These are phyloP conservation scores for Avena eriantha DNA, from an alignment of 176 grass and related monocot genomes.

Conservation along the genomic window DNA sequence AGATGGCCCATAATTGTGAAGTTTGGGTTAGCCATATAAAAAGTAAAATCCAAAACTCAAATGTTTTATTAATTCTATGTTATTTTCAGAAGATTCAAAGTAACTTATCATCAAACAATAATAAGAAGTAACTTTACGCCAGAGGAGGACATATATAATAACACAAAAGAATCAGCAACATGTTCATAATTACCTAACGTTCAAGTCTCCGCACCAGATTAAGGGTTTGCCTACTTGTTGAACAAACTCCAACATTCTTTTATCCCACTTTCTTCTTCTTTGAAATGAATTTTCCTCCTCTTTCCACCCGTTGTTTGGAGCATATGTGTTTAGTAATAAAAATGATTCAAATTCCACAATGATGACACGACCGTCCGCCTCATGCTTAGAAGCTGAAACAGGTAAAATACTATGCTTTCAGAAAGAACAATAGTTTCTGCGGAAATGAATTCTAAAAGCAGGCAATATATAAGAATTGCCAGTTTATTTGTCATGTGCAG, in stretches of 20 bases:
- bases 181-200: conserved; percentile 75
- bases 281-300: conserved; percentile 95
- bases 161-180: conserved; percentile 17
- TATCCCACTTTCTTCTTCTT: conserved; percentile 98
- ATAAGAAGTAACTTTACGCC: not conserved
- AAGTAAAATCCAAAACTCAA: not conserved
- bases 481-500: not conserved
- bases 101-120: not conserved
- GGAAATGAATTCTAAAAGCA: conserved; percentile 18
- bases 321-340: conserved; percentile 87
- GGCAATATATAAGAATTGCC: conserved; percentile 11
- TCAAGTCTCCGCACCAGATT: conserved; percentile 96
- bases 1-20: not conserved
- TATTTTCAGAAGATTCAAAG: conserved; percentile 19
- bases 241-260: conserved; percentile 94
- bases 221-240: conserved; percentile 77
- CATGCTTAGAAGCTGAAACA: conserved; percentile 82
- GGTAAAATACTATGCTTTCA: not conserved
- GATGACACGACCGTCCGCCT: conserved; percentile 86
- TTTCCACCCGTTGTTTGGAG: conserved; percentile 98
- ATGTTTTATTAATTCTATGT: conserved; percentile 22
- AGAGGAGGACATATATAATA: conserved; percentile 11
- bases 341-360: conserved; percentile 95
- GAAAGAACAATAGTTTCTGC: conserved; percentile 7
- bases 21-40: not conserved